phyloP scores from a whole-genome alignment of 306 rosid genomes.

The Heteromeles arbutifolia region DNA sequence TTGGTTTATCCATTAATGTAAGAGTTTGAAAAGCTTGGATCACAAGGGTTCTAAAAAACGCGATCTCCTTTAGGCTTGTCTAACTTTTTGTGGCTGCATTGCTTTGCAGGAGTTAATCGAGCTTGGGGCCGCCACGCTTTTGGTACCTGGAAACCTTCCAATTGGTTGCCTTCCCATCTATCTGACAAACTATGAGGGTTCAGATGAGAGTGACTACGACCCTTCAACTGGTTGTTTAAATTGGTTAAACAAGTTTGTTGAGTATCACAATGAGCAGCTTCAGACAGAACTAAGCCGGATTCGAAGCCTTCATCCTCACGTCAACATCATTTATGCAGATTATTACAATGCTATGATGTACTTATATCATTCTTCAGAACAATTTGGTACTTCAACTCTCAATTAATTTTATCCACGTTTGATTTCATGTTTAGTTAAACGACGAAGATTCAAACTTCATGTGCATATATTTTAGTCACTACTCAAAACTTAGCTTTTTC shows the following conservation, averaged over 20 bases:
- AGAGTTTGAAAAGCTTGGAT: not conserved
- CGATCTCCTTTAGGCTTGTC: not conserved
- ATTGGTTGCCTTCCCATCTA: not conserved
- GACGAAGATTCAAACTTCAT: not conserved
- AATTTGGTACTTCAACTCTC: not conserved
- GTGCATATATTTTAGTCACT: not conserved
- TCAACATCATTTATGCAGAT: not conserved
- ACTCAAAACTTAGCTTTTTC: not conserved
- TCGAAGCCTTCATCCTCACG: not conserved
- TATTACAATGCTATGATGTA: not conserved
- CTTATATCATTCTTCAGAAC: not conserved
- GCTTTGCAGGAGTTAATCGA: not conserved
- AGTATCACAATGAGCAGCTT: conserved; percentile 1
- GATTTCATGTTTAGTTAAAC: not conserved
- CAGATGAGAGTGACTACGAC: not conserved
- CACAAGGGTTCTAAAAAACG: not conserved
- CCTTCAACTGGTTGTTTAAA: not conserved
- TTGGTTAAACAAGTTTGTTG: not conserved
- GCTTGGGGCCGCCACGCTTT: not conserved
- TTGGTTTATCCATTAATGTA: conserved; percentile 28
- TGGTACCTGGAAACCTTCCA: not conserved
- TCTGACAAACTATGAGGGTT: not conserved
- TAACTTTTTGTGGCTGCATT: not conserved
- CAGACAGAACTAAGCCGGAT: not conserved
- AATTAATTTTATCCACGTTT: not conserved